Conservation (phyloP, 2,329 filamentous ascomycete genomes). For the Paraphoma chrysanthemicola region DNA sequence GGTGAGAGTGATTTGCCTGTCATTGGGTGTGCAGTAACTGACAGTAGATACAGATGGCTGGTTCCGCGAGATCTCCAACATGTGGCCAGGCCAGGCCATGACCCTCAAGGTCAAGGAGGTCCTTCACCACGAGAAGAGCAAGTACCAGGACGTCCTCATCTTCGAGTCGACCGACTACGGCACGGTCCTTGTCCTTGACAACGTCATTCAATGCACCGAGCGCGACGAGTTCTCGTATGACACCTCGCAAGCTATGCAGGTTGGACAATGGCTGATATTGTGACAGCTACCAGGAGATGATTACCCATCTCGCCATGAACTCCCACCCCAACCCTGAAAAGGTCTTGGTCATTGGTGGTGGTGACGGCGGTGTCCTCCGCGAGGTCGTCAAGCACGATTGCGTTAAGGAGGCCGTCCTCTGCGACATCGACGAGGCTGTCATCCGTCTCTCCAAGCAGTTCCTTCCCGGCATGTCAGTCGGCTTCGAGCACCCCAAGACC, state of each 20-base stretch:
- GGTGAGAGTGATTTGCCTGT: conserved; percentile 53
- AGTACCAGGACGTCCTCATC: conserved; percentile 98
- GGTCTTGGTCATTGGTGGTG: conserved; percentile 96
- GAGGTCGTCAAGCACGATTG: conserved; percentile 99
- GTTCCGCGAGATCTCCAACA: conserved; percentile 98
- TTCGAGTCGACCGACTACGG: conserved; percentile 98
- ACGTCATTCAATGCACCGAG: conserved; percentile 99
- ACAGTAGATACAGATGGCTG: conserved; percentile 80
- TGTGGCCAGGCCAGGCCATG: conserved; percentile 99
- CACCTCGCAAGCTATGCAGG: neutral
- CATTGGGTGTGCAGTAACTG: neutral
- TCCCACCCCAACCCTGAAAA: conserved; percentile 98
- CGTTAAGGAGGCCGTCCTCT: conserved; percentile 94
- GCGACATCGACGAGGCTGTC: conserved; percentile 99
- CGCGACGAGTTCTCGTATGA: conserved; percentile 91
- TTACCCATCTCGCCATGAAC: conserved; percentile 97
- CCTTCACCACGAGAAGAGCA: conserved; percentile 97
- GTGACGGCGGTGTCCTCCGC: conserved; percentile 95
- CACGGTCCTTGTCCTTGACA: conserved; percentile 95
- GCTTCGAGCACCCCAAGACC: conserved; percentile 92
- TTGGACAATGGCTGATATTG: conserved; percentile 19
- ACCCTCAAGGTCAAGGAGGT: conserved; percentile 89
- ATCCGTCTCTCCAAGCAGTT: conserved; percentile 98
- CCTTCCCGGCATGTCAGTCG: conserved; percentile 90
- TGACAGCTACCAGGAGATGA: conserved; percentile 94